These are phyloP conservation scores for Emmonsia crescens DNA, from an alignment of 2,329 filamentous ascomycete species.

Conservation along the genomic window DNA sequence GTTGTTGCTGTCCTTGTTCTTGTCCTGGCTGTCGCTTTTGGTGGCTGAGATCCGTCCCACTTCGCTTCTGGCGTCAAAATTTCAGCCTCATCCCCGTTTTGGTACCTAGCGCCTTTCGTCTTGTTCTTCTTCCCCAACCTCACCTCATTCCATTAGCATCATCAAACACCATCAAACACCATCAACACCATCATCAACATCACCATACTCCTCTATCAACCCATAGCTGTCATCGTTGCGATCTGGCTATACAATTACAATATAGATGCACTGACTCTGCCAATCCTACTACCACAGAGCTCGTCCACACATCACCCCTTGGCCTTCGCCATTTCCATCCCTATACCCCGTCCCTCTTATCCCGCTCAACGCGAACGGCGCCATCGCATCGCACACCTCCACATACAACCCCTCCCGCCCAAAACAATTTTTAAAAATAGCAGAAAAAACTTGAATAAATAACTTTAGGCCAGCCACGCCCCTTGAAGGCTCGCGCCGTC, in stretches of 20 bases:
- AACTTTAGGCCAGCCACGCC: not conserved
- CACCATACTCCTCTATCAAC: not conserved
- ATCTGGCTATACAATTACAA: not conserved
- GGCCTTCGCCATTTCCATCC: too few species aligned
- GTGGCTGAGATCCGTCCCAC: not conserved
- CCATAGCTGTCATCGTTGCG: too few species aligned
- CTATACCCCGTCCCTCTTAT: not conserved
- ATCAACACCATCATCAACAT: not conserved
- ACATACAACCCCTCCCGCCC: not conserved
- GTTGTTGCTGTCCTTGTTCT: not conserved
- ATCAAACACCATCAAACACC: not conserved
- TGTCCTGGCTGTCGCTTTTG: not conserved
- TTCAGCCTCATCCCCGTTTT: not conserved
- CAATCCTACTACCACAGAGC: not conserved
- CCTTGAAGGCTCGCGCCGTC: not conserved
- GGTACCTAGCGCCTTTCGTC: not conserved
- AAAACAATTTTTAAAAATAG: not conserved
- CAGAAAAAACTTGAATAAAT: not conserved
- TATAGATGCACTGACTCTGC: not conserved
- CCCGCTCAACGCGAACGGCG: not conserved
- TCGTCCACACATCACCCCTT: not conserved
- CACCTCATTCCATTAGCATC: not conserved
- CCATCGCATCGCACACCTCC: not conserved
- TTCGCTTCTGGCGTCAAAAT: not conserved
- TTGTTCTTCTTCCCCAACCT: not conserved